Base-by-base conservation (phyloP, 495 filamentous ascomycete genomes). In the Bryoglossum gracile region DNA sequence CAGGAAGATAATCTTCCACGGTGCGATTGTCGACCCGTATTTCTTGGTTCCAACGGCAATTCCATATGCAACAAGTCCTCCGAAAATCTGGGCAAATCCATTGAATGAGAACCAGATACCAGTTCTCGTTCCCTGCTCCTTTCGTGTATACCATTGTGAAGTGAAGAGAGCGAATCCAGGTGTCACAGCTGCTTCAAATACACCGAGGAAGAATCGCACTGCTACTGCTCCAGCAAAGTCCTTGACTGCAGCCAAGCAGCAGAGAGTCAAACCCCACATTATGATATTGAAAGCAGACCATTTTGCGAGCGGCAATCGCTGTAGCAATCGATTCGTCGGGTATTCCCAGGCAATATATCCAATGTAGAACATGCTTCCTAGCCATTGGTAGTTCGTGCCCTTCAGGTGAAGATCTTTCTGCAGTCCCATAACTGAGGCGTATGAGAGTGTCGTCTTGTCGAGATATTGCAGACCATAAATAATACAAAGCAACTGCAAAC, bases 381-480 rank as follows among this genome's bases (percentile, higher is more conserved):
- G 56, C 76, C 76, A 80, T 54, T 76, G 71, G 51, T 78, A 73
- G 45, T 81, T 69, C 3, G 70, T 63, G 21, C 78, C 78, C 43
- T 74, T 54, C 5, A 76, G 63, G 30, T 68, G 40, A 21, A 77
- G 58, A 42, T 76, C 74, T 21, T 60, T 69, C 55, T 72, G 72
- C 19, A 84, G 66, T 0, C 79, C 79, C 77, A 83, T 81, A 18
- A 84, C 54, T 49, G 70, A 77, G 8, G 79, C 78, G 53, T 83
- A 82, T 0, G 78, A 81, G 2, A 84, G 56, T 1, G 78, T 82
- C 0, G 76, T 82, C 60, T 83, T 84, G 57, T 84, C 80, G 11
- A 82, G 59, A 57, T 72, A 84, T 51, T 83, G 80, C 64, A 84
- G 72, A 4, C 77, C 77, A 49, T 84, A 83, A 6, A 82, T 67